Evolutionary conservation across 2,329 filamentous ascomycete species (phyloP), one percentile per base, ranked within the genome.

Genomic region (Paracamarosporium sp.): DNA sequence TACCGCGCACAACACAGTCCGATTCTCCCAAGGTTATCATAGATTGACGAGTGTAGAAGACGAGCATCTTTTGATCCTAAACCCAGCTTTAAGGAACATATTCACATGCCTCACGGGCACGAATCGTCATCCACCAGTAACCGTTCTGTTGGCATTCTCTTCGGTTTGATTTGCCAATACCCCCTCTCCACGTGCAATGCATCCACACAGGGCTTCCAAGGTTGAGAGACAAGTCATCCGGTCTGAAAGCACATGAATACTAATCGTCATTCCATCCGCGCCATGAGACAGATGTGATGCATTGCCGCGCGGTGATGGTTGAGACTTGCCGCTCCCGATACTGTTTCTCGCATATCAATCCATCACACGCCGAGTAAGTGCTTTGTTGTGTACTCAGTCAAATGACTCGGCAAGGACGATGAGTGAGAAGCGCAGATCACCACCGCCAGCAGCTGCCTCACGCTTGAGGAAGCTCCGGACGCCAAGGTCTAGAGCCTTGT

Each of bases 401-500:
- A 73, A 85, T 81, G 73, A 88, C 62, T 85, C 82, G 38, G 84
- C 85, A 64, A 89, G 70, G 56, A 83, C 85, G 53, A 89, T 83
- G 54, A 89, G 71, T 75, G 86, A 88, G 74, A 89, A 89, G 61
- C 87, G 80, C 75, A 88, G 68, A 73, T 87, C 85, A 12, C 85
- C 86, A 4, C 81, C 84, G 47, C 81, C 81, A 17, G 79, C 80
- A 58, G 81, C 79, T 51, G 79, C 76, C 70, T 88, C 87, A 25
- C 82, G 79, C 73, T 82, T 83, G 71, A 89, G 76, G 59, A 89
- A 88, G 52, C 79, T 80, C 63, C 83, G 79, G 1, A 88, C 83
- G 2, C 93, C 93, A 69, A 92, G 76, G 30, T 88, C 82, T 68
- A 97, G 78, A 8, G 91, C 93, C 75, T 86, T 88, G 55, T 90